A percentile compares a stretch with the other conserved stretches of the same genome.
Evolutionary conservation across 139 green algal species (phyloP).

Genomic region (Chlorella sp.): DNA sequence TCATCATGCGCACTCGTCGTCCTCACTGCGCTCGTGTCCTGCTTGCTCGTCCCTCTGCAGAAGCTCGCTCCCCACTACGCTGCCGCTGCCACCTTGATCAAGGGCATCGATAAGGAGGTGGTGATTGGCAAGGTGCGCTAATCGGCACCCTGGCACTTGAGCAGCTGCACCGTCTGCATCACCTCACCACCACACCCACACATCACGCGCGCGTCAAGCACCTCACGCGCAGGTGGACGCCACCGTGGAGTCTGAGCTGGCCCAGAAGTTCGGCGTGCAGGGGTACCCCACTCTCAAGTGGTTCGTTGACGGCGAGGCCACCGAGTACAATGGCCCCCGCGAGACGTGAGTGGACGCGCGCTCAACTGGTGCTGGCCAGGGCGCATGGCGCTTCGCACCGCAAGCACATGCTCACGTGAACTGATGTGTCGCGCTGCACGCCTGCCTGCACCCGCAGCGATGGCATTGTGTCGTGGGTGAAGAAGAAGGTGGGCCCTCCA

Average conservation of each 20-base stretch:
- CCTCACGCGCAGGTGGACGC: constrained; percentile 69
- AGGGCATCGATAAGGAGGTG: constrained; percentile 38
- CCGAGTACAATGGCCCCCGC: constrained; percentile 68
- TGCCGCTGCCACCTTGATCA: constrained; percentile 54
- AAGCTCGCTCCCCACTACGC: constrained; percentile 60
- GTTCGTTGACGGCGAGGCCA: constrained; percentile 72
- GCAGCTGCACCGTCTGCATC: background rate
- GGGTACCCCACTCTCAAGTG: constrained; percentile 86
- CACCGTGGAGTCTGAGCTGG: constrained; percentile 56
- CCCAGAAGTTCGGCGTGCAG: constrained; percentile 47
- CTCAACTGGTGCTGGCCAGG: background rate
- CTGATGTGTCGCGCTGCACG: too few species aligned
- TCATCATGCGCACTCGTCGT: too few species aligned
- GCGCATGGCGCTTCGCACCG: background rate
- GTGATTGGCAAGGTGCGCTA: constrained; percentile 58
- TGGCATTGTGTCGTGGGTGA: constrained; percentile 75
- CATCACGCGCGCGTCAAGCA: background rate
- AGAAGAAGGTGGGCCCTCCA: constrained; percentile 84
- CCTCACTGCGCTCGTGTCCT: background rate
- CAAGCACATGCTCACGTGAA: too few species aligned
- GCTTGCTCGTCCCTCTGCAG: constrained; percentile 27
- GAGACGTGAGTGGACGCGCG: constrained; percentile 47
- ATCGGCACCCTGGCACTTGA: background rate
- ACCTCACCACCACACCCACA: background rate
- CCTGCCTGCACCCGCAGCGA: constrained; percentile 50